Base-by-base conservation (phyloP, 129 eudicot species). In the Silybum marianum region DNA sequence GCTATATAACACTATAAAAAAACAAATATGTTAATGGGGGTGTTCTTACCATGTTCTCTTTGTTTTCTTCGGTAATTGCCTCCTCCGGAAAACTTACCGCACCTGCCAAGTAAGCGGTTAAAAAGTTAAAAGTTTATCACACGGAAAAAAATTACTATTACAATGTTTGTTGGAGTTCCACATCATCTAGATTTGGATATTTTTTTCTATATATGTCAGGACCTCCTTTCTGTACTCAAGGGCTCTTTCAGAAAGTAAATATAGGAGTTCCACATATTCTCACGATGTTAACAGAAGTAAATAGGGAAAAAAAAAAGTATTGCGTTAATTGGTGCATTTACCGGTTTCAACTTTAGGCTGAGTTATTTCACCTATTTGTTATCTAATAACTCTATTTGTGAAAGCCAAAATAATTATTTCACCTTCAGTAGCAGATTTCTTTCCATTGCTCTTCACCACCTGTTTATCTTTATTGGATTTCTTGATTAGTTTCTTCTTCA, bases 401-500 rank as follows among this genome's bases (percentile, higher is more conserved):
- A 69, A 40, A 40, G 48, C 48, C 48, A 40, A 40, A 40, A 40
- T 40, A 40, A 40, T 9, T 9, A 7, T 39, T 13, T 40, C 48
- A 40, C 48, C 85, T 75, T 72, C 80, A 13, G 9, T 40, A 81
- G 80, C 88, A 80, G 89, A 46, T 80, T 85, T 86, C 88, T 87
- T 83, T 26, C 69, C 87, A 78, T 78, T 82, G 71, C 28, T 78
- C 85, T 91, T 90, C 67, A 54, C 84, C 83, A 77, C 86, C 54
- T 74, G 72, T 73, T 85, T 80, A 40, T 65, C 86, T 38, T 86
- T 83, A 42, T 81, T 84, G 1, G 86, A 16, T 26, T 74, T 88
- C 74, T 88, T 91, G 40, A n/a, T 81, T 69, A 86, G 70, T 80
- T 79, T 92, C 81, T 79, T 92, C 80, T 78, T 84, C 22, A 48